Evolutionary conservation across 768 basidiomycete genomes (phyloP).

Genomic region (Boletus pseudopeckii): DNA sequence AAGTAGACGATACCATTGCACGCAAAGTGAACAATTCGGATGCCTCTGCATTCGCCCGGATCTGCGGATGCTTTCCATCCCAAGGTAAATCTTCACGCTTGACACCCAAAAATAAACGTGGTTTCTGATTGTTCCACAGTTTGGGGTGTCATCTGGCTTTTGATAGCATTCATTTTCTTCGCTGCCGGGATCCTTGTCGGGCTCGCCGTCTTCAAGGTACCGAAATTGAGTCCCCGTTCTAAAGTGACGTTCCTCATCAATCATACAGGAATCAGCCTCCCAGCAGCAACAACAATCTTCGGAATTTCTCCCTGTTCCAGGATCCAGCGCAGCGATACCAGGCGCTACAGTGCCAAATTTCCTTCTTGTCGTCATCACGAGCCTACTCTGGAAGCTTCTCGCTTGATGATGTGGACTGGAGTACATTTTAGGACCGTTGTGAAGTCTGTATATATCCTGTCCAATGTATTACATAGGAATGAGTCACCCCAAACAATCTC

Average conservation of each 20-base stretch:
- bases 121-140: slow-evolving; percentile 39
- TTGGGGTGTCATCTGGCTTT: slow-evolving; percentile 88
- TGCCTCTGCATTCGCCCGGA: slow-evolving; percentile 77
- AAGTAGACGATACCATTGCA: slow-evolving; percentile 74
- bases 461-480: slow-evolving; percentile 3
- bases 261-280: slow-evolving; percentile 52
- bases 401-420: background rate
- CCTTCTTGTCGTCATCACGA: slow-evolving; percentile 21
- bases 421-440: background rate
- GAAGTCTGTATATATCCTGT: background rate
- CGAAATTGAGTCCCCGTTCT: slow-evolving; percentile 2
- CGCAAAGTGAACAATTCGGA: slow-evolving; percentile 86
- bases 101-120: background rate
- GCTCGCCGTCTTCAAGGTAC: slow-evolving; percentile 76
- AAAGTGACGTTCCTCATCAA: background rate
- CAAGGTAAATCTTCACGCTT: slow-evolving; percentile 45
- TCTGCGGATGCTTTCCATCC: slow-evolving; percentile 84
- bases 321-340: slow-evolving; percentile 37
- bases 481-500: background rate
- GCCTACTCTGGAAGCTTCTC: slow-evolving; percentile 26
- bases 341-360: slow-evolving; percentile 27
- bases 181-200: slow-evolving; percentile 74
- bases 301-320: slow-evolving; percentile 61
- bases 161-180: slow-evolving; percentile 73
- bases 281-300: slow-evolving; percentile 50